These are phyloP conservation scores for Paramecium octaurelia DNA, from an alignment of 73 alveolate genomes.

Conservation along the genomic window DNA sequence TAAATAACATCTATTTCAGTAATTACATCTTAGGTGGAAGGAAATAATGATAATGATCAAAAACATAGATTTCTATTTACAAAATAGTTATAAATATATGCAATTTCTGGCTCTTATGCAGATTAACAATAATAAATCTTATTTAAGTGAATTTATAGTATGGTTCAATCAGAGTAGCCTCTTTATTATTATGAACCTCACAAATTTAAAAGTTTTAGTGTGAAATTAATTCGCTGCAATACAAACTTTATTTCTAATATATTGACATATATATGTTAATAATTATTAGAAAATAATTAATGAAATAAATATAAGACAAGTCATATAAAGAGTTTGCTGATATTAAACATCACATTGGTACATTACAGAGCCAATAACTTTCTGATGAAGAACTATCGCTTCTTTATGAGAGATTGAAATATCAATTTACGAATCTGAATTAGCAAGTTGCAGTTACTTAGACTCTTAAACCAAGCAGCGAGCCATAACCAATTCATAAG, in stretches of 20 bases:
- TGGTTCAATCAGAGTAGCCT: not conserved
- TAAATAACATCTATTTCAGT: too few species aligned
- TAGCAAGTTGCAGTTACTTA: not conserved
- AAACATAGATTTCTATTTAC: too few species aligned
- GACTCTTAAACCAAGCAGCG: not conserved
- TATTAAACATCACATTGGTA: conserved; percentile 31
- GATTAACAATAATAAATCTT: too few species aligned
- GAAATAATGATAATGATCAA: too few species aligned
- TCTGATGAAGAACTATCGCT: not conserved
- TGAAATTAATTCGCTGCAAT: not conserved
- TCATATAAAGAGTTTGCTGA: conserved; percentile 26
- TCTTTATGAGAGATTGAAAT: conserved; percentile 35
- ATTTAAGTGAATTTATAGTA: too few species aligned
- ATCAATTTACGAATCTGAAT: not conserved
- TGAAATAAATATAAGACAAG: conserved; percentile 24
- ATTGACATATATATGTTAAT: not conserved
- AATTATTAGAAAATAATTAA: not conserved
- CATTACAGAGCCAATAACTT: not conserved
- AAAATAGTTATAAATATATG: too few species aligned
- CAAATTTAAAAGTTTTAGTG: not conserved
- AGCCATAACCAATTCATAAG: conserved; percentile 15
- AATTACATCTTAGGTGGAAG: too few species aligned
- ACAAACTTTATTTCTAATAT: too few species aligned
- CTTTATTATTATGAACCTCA: too few species aligned
- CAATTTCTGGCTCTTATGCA: not conserved